Base-by-base conservation (phyloP, 2,329 filamentous ascomycete genomes). In the Celoporthe dispersa region DNA sequence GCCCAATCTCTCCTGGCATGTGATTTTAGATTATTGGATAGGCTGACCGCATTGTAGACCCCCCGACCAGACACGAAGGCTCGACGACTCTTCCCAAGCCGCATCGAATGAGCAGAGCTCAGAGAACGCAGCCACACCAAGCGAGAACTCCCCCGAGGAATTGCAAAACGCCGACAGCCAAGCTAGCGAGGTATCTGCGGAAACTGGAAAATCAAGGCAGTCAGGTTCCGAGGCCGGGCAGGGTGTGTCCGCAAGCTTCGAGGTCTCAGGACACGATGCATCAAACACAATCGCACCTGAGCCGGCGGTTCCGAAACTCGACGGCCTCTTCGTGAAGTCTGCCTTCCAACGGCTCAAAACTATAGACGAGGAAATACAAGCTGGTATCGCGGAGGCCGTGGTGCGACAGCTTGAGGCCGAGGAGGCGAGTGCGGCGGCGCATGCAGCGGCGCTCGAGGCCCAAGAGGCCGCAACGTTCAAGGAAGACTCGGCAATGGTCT, bases 341-440 rank as follows among this genome's bases (percentile, higher is more conserved):
- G 65, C 68, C 19, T 70, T 72, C 51, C 68, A 68, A 14, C 66
- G 61, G 31, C 62, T 72, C 65, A 68, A 60, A 51, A 37, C 48
- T 11, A 62, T 57, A 25, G 66, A 69, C 22, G 70, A 66, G 59
- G 70, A 72, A 73, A 75, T 75, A 64, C 75, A 78, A 68, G 64
- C 55, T 25, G 76, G 75, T 9, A 73, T 76, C 66, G 67, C 76
- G 9, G 73, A 68, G 14, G 73, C 76, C 7, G 71, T 78, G 35
- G 59, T 55, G 16, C 68, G 65, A 9, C 70, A 70, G 39, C 69
- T 72, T 16, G 68, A 70, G 57, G 70, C 55, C 33, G 61, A 64
- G 9, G 70, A 70, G 53, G 64, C 48, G 16, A 37, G 35, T 22
- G 63, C 65, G 12, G 55, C 16, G 3, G 65, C 55, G n/a, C 19